Evolutionary conservation across 2,329 filamentous ascomycete species (phyloP).

Genomic region (Pseudocercospora cruenta): DNA sequence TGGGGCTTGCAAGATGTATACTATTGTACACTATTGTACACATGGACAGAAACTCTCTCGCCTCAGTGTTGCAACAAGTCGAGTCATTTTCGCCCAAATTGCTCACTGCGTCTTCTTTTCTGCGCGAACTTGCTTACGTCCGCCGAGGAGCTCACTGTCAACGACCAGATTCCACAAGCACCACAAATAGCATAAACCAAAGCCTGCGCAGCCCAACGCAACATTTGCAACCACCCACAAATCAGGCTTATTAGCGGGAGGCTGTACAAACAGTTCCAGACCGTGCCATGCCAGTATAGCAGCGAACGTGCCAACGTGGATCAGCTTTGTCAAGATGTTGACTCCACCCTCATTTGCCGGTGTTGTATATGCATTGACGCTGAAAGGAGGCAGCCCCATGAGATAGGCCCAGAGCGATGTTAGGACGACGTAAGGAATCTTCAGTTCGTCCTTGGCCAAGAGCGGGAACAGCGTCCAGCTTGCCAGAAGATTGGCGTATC

Average conservation of each 20-base stretch:
- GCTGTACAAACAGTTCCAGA: conserved; percentile 67
- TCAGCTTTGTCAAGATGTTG: conserved; percentile 54
- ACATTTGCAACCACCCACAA: conserved; percentile 94
- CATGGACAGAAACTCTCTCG: conserved; percentile 12
- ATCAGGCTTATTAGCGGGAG: conserved; percentile 81
- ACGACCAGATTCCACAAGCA: conserved; percentile 71
- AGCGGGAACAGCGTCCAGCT: conserved; percentile 94
- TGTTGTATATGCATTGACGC: conserved; percentile 64
- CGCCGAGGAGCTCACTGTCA: conserved; percentile 56
- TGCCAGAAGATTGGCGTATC: conserved; percentile 90
- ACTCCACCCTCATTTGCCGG: conserved; percentile 29
- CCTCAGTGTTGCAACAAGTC: background rate
- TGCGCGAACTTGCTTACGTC: conserved; percentile 25
- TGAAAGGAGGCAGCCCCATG: conserved; percentile 80
- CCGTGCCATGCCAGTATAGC: conserved; percentile 82
- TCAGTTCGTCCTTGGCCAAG: conserved; percentile 79
- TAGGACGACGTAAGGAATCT: conserved; percentile 81
- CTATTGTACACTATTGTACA: conserved; percentile 24
- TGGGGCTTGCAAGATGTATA: conserved; percentile 12
- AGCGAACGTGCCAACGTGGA: conserved; percentile 77
- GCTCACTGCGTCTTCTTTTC: conserved; percentile 47
- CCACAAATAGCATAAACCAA: conserved; percentile 88
- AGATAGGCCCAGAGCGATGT: conserved; percentile 90
- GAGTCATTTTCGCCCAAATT: background rate
- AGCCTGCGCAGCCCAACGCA: conserved; percentile 80